Evolutionary conservation across 805 yeast genomes (phyloP).

Genomic region (Metschnikowia gelsemii): DNA sequence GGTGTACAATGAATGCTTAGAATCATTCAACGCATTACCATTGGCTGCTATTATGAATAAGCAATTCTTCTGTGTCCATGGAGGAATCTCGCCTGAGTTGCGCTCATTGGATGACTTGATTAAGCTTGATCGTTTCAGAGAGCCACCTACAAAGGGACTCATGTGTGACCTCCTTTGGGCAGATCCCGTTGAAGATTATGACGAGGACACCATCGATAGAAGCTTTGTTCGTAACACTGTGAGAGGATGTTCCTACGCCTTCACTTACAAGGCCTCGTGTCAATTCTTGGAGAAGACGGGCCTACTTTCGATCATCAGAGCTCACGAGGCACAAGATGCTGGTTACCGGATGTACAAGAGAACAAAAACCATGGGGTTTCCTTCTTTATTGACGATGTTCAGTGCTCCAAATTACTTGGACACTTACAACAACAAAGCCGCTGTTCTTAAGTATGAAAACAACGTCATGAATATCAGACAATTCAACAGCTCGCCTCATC

Average conservation of each 20-base stretch:
- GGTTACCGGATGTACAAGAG: constrained; percentile 94
- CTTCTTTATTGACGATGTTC: constrained; percentile 84
- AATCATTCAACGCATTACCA: constrained; percentile 83
- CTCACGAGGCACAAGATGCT: constrained; percentile 97
- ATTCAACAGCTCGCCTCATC: constrained; percentile 90
- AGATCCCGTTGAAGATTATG: constrained; percentile 90
- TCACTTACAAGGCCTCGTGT: constrained; percentile 78
- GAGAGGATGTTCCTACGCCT: constrained; percentile 92
- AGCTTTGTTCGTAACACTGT: constrained; percentile 65
- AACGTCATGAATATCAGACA: constrained; percentile 94
- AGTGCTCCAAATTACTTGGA: constrained; percentile 96
- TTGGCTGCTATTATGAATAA: constrained; percentile 90
- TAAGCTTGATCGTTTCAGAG: constrained; percentile 74
- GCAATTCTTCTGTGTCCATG: constrained; percentile 95
- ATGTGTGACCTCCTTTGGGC: constrained; percentile 97
- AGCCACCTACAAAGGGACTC: constrained; percentile 90
- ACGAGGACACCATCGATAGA: constrained; percentile 47
- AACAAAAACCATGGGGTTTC: constrained; percentile 82
- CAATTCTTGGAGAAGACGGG: constrained; percentile 76
- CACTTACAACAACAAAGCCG: constrained; percentile 91
- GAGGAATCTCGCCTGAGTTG: constrained; percentile 89
- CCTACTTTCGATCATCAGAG: constrained; percentile 81
- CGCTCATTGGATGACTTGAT: constrained; percentile 66
- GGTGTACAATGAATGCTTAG: constrained; percentile 71
- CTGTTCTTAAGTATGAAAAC: constrained; percentile 86